phyloP scores from a whole-genome alignment of 1,284 basidiomycete species.

The Pyrrhoderma lamaoense region DNA sequence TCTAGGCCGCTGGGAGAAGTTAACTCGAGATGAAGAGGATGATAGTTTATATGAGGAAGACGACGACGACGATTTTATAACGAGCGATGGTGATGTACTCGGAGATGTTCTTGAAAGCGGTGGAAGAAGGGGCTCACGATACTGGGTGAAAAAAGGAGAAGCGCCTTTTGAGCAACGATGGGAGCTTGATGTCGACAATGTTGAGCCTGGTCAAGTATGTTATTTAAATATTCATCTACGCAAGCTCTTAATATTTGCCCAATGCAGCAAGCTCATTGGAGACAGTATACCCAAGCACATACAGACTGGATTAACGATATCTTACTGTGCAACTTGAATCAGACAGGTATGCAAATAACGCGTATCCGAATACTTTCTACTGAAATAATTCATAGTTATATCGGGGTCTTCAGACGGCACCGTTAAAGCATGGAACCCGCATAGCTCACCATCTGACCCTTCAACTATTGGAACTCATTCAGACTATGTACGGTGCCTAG shows the following conservation, averaged over 20 bases:
- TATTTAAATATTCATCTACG: neutral
- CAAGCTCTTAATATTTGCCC: neutral
- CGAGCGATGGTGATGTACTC: conserved; percentile 65
- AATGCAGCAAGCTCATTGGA: conserved; percentile 51
- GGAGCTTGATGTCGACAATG: conserved; percentile 59
- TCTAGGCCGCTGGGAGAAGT: conserved; percentile 55
- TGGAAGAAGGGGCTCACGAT: conserved; percentile 31
- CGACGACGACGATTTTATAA: conserved; percentile 42
- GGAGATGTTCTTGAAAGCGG: conserved; percentile 53
- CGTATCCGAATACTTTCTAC: conserved; percentile 2
- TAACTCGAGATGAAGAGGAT: conserved; percentile 67
- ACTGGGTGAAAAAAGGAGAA: conserved; percentile 19
- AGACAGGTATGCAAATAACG: conserved; percentile 55
- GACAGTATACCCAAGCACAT: conserved; percentile 81
- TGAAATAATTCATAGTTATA: conserved; percentile 49
- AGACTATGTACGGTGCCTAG: conserved; percentile 89
- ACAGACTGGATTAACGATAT: conserved; percentile 98
- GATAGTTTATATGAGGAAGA: conserved; percentile 71
- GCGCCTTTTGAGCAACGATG: conserved; percentile 69
- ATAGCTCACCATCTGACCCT: conserved; percentile 53
- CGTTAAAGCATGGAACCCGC: conserved; percentile 91
- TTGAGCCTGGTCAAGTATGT: conserved; percentile 44
- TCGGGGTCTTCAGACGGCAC: conserved; percentile 96
- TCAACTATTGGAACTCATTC: conserved; percentile 77
- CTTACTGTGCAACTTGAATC: conserved; percentile 85